phyloP scores from a whole-genome alignment of 306 rosid genomes.

The Pyrus communis region DNA sequence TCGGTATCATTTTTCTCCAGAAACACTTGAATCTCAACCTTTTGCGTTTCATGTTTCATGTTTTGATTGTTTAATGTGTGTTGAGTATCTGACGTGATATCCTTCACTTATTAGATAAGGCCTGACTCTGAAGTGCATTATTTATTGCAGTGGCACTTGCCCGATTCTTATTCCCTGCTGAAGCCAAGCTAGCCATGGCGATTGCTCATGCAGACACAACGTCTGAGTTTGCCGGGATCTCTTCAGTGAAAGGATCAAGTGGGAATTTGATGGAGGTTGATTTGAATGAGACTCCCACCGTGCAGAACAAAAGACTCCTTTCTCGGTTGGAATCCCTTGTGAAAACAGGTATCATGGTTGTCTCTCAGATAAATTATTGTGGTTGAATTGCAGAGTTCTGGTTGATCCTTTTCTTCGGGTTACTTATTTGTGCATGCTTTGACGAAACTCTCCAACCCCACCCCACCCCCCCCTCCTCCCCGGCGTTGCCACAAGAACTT shows the following conservation, averaged over 20 bases:
- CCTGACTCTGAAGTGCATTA: not conserved
- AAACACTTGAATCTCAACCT: not conserved
- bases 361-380: not conserved
- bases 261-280: constrained; percentile 43
- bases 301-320: constrained; percentile 34
- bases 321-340: constrained; percentile 35
- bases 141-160: constrained; percentile 41
- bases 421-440: not conserved
- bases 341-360: constrained; percentile 34
- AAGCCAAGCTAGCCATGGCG: constrained; percentile 41
- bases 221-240: constrained; percentile 20
- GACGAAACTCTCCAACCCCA: not conserved
- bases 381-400: not conserved
- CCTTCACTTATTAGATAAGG: not conserved
- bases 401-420: not conserved
- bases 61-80: not conserved
- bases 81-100: not conserved
- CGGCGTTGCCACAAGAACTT: too few species aligned
- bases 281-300: constrained; percentile 38
- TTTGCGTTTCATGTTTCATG: not conserved
- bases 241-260: constrained; percentile 22
- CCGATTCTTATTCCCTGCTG: constrained; percentile 36
- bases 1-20: not conserved
- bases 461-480: too few species aligned
- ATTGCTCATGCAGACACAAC: constrained; percentile 34